Conservation (phyloP, 2,329 filamentous ascomycete species). For the Trichoderma endophyticum region DNA sequence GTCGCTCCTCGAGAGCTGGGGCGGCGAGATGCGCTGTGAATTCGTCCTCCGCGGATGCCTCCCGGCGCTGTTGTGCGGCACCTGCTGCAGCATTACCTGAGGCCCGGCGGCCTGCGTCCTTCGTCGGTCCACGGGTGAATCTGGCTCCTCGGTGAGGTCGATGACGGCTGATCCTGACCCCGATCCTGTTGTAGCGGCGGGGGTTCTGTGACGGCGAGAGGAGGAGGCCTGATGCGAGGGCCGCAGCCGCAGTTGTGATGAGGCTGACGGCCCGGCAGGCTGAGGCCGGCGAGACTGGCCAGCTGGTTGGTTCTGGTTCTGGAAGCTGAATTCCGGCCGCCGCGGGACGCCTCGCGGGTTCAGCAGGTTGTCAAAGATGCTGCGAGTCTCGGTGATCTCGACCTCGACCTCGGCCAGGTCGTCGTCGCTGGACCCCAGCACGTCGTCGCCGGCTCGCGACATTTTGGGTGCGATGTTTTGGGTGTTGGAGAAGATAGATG, state of each 20-base stretch:
- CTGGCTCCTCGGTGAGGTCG: slow-evolving; percentile 50
- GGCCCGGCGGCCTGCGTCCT: slow-evolving; percentile 27
- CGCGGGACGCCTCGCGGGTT: slow-evolving; percentile 3
- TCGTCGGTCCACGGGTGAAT: slow-evolving; percentile 42
- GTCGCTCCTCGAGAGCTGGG: slow-evolving; percentile 44
- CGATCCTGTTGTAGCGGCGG: neutral
- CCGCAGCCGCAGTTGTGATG: slow-evolving; percentile 4
- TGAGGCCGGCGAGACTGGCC: neutral
- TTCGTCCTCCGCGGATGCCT: slow-evolving; percentile 42
- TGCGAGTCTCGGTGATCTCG: slow-evolving; percentile 22
- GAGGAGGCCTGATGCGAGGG: neutral
- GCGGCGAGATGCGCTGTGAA: slow-evolving; percentile 39
- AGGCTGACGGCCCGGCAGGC: neutral
- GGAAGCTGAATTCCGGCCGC: neutral
- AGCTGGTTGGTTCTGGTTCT: neutral
- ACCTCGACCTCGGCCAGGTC: slow-evolving; percentile 36
- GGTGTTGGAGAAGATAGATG: neutral
- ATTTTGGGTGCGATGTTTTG: slow-evolving; percentile 9
- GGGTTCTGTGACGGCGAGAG: neutral
- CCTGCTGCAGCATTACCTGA: slow-evolving; percentile 18
- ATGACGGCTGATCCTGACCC: slow-evolving; percentile 36
- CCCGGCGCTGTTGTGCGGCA: slow-evolving; percentile 9
- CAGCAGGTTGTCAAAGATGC: slow-evolving; percentile 17
- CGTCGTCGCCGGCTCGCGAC: slow-evolving; percentile 20
- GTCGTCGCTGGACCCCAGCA: slow-evolving; percentile 28